A percentile compares a stretch with the other conserved stretches of the same genome.
Evolutionary conservation across 306 rosid species (phyloP).

Genomic region (Vigna mungo): DNA sequence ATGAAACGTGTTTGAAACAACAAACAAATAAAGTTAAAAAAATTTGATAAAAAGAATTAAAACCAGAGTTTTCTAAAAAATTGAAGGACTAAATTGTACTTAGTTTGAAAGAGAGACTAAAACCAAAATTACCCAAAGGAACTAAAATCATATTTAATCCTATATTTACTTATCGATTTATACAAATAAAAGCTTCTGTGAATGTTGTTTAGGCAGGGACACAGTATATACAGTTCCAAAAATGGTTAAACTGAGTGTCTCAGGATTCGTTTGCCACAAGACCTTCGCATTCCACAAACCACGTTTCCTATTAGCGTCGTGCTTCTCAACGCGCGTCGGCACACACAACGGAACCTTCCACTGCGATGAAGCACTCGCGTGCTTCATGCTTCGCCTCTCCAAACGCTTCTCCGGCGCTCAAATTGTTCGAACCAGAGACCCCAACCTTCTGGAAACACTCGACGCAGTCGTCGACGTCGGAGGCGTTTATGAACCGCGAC

Average conservation of each 20-base stretch:
- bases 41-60: no score
- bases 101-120: no score
- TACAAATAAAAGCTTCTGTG: no score
- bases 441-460: constrained; percentile 44
- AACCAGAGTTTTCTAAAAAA: no score
- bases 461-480: constrained; percentile 72
- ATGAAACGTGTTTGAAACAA: no score
- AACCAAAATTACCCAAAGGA: no score
- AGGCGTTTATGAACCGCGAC: constrained; percentile 55
- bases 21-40: no score
- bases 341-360: constrained; percentile 68
- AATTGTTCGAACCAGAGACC: constrained; percentile 59
- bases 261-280: not conserved
- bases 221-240: not conserved
- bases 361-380: constrained; percentile 75
- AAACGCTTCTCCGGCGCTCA: constrained; percentile 52
- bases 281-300: constrained; percentile 10
- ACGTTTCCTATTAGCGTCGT: constrained; percentile 15
- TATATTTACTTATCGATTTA: no score
- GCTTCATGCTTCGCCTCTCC: constrained; percentile 64
- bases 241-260: constrained; percentile 26
- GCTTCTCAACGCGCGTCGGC: constrained; percentile 53
- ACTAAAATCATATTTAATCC: no score
- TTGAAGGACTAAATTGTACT: no score
- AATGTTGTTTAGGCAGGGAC: not conserved